Evolutionary conservation across 2,329 filamentous ascomycete species (phyloP).

Genomic region (Diaporthe humulicola): DNA sequence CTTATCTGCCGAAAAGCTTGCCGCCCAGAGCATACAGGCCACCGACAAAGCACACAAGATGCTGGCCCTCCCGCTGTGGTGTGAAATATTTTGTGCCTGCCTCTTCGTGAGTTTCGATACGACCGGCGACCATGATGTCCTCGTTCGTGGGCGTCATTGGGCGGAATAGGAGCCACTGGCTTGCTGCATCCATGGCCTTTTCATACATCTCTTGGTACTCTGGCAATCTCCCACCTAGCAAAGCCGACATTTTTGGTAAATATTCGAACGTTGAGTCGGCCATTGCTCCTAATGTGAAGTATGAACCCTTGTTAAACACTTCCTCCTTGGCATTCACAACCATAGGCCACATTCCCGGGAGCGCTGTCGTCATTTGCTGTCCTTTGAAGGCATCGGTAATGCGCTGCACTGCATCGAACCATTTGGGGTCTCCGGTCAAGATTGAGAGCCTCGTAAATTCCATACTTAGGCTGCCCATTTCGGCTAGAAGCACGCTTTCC

Average conservation of each 20-base stretch:
- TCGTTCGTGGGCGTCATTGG: constrained; percentile 69
- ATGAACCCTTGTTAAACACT: constrained; percentile 36
- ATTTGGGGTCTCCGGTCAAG: constrained; percentile 49
- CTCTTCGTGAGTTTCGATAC: constrained; percentile 44
- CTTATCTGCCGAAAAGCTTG: constrained; percentile 55
- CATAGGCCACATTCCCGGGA: constrained; percentile 38
- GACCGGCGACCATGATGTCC: constrained; percentile 68
- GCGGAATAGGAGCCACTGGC: constrained; percentile 71
- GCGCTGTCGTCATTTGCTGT: constrained; percentile 31
- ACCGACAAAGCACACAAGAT: constrained; percentile 66
- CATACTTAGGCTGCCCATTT: constrained; percentile 49
- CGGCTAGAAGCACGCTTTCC: constrained; percentile 45
- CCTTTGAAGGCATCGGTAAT: constrained; percentile 43
- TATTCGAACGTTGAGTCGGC: constrained; percentile 59
- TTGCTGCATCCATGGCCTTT: constrained; percentile 66
- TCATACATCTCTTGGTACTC: constrained; percentile 71
- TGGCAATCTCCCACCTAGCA: constrained; percentile 68
- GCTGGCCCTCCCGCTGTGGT: constrained; percentile 53
- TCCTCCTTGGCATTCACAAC: constrained; percentile 32
- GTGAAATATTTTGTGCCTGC: constrained; percentile 39
- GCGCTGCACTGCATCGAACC: constrained; percentile 48
- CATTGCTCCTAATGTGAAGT: constrained; percentile 54
- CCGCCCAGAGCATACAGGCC: constrained; percentile 65
- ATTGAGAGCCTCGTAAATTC: constrained; percentile 50
- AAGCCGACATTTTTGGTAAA: constrained; percentile 61